Conservation (phyloP, 1,284 basidiomycete genomes). For the Apiotrichum sp. region DNA sequence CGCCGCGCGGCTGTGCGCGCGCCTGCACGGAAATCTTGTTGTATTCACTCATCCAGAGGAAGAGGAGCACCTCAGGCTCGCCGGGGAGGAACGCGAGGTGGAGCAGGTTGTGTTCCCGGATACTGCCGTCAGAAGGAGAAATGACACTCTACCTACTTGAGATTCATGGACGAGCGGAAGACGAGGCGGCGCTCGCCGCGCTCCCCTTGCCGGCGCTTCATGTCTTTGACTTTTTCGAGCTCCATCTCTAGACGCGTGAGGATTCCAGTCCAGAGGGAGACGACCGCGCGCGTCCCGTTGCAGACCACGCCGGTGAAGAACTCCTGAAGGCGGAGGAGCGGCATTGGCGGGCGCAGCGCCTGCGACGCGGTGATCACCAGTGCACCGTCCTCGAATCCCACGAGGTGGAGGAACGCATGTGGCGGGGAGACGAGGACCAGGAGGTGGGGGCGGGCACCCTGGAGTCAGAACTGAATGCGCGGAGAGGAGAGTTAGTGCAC, state of each 20-base stretch:
- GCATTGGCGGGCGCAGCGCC: constrained; percentile 31
- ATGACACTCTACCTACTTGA: constrained; percentile 36
- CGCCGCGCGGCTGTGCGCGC: constrained; percentile 52
- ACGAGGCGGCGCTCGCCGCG: too few species aligned
- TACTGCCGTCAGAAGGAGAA: constrained; percentile 48
- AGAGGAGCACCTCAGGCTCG: constrained; percentile 55
- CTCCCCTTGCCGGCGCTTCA: constrained; percentile 16
- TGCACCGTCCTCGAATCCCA: constrained; percentile 23
- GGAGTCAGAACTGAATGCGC: too few species aligned
- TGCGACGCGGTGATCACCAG: constrained; percentile 32
- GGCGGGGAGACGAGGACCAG: constrained; percentile 41
- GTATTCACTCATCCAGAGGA: constrained; percentile 51
- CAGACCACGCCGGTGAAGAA: constrained; percentile 40
- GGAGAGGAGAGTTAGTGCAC: background rate
- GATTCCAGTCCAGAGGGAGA: constrained; percentile 44
- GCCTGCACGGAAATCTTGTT: constrained; percentile 57
- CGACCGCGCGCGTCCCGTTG: constrained; percentile 27
- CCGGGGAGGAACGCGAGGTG: constrained; percentile 61
- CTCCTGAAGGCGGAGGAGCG: constrained; percentile 37
- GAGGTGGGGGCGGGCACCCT: constrained; percentile 39
- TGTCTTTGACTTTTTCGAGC: constrained; percentile 33
- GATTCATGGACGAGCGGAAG: constrained; percentile 19
- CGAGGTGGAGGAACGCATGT: constrained; percentile 37
- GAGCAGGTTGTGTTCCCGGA: constrained; percentile 69
- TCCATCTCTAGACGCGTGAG: constrained; percentile 42